Percentiles rank a stretch among this genome's conserved stretches.
Evolutionary conservation across 106 monocot genomes (phyloP).

Genomic region (Dioscorea alata): DNA sequence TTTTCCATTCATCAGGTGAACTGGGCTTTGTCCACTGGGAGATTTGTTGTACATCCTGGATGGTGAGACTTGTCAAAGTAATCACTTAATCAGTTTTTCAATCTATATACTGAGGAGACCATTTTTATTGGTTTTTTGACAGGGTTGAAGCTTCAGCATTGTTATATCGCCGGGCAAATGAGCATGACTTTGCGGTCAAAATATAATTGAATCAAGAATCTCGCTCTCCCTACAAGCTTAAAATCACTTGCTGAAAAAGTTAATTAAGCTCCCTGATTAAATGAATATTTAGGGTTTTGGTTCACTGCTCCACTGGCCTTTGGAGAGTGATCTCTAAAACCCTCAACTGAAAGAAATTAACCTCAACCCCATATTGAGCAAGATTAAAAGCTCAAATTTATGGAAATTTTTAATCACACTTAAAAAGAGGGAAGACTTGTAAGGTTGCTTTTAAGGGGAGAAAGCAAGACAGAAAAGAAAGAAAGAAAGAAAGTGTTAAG

Average conservation of each 20-base stretch:
- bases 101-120: background rate
- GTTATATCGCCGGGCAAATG: constrained; percentile 76
- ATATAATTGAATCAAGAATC: constrained; percentile 11
- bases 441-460: too few species aligned
- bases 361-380: background rate
- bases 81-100: background rate
- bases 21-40: constrained; percentile 81
- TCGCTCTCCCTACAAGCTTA: background rate
- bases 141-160: constrained; percentile 98
- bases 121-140: constrained; percentile 14
- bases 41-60: constrained; percentile 81
- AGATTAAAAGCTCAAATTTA: background rate
- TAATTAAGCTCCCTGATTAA: background rate
- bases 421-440: background rate
- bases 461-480: too few species aligned
- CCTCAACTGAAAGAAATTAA: background rate
- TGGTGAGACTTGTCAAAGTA: constrained; percentile 58
- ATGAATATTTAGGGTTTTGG: background rate
- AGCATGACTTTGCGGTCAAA: constrained; percentile 80
- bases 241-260: background rate
- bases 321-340: background rate
- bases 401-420: background rate
- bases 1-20: constrained; percentile 53
- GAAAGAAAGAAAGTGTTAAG: too few species aligned
- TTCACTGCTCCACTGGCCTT: background rate